Evolutionary conservation across 257 asterid genomes (phyloP), one percentile per base, ranked within the genome.

Genomic region (Rubia yunnanensis): DNA sequence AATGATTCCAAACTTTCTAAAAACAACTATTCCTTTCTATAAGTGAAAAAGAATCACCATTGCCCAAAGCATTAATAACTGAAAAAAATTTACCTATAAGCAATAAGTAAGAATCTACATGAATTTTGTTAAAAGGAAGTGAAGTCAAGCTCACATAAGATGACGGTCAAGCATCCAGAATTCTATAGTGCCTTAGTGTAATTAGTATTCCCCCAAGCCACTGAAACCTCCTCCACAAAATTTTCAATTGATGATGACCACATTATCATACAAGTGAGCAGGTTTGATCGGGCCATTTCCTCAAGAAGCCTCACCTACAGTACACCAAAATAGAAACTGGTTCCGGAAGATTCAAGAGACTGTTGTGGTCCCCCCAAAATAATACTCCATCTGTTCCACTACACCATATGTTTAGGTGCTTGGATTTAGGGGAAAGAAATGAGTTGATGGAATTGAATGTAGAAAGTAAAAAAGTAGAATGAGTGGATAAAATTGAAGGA

Each of bases 291-390:
- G 65, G 87, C 84, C 60, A 74, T 70, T 73, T 86, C 89, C 79
- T 82, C 82, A 69, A 92, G 87, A 78, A 80, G 75, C 61, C 35
- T 1, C 68, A 71, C 89, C 96, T 92, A 74, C 48, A 78, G 70
- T 56, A 60, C 62, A 64, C 57, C 62, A 41, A 58, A 41, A n/a
- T n/a, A n/a, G n/a, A n/a, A n/a, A n/a, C n/a, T n/a, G n/a, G n/a
- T n/a, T n/a, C n/a, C n/a, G n/a, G n/a, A n/a, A n/a, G n/a, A n/a
- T n/a, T n/a, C n/a, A n/a, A n/a, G n/a, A n/a, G n/a, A n/a, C n/a
- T n/a, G n/a, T n/a, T n/a, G n/a, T n/a, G n/a, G n/a, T n/a, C n/a
- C n/a, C n/a, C n/a, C n/a, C n/a, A n/a, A n/a, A n/a, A n/a, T n/a
- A n/a, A n/a, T n/a, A n/a, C n/a, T n/a, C n/a, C n/a, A n/a, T n/a